Evolutionary conservation across 2,329 filamentous ascomycete genomes (phyloP).

Genomic region (Sphaerulina populicola): DNA sequence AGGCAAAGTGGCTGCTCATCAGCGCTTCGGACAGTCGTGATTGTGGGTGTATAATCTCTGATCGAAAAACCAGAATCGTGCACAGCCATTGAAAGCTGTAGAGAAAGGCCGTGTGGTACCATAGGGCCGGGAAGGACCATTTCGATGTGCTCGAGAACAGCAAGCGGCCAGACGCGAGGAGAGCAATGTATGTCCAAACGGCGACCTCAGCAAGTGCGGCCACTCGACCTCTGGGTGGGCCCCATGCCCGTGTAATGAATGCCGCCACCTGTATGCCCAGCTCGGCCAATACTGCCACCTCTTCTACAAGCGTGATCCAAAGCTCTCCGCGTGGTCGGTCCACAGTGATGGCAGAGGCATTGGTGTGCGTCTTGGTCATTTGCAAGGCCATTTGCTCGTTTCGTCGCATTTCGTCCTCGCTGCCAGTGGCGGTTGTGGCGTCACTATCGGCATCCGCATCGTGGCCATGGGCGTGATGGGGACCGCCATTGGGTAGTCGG

Average conservation of each 20-base stretch:
- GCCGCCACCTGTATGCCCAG: constrained; percentile 60
- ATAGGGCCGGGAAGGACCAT: constrained; percentile 64
- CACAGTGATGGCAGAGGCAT: constrained; percentile 53
- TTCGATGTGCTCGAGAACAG: constrained; percentile 52
- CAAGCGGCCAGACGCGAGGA: constrained; percentile 64
- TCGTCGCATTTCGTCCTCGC: constrained; percentile 50
- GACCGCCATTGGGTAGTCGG: constrained; percentile 20
- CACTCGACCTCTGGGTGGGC: constrained; percentile 41
- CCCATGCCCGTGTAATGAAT: constrained; percentile 54
- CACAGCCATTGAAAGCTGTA: constrained; percentile 80
- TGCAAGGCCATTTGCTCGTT: constrained; percentile 49
- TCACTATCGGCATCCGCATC: constrained; percentile 31
- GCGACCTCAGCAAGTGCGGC: constrained; percentile 59
- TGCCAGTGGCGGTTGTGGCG: constrained; percentile 20
- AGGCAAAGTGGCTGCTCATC: constrained; percentile 62
- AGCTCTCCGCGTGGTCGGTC: constrained; percentile 69
- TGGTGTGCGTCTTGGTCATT: constrained; percentile 45
- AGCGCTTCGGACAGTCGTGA: constrained; percentile 56
- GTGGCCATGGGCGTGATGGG: constrained; percentile 28
- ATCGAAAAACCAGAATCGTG: constrained; percentile 69
- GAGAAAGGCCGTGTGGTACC: constrained; percentile 84
- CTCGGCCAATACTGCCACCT: constrained; percentile 63
- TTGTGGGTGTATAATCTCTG: constrained; percentile 67
- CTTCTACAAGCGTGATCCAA: constrained; percentile 63
- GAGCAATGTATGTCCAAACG: constrained; percentile 72